Conservation (phyloP, 768 basidiomycete genomes). For the Pulveroboletus sp. region DNA sequence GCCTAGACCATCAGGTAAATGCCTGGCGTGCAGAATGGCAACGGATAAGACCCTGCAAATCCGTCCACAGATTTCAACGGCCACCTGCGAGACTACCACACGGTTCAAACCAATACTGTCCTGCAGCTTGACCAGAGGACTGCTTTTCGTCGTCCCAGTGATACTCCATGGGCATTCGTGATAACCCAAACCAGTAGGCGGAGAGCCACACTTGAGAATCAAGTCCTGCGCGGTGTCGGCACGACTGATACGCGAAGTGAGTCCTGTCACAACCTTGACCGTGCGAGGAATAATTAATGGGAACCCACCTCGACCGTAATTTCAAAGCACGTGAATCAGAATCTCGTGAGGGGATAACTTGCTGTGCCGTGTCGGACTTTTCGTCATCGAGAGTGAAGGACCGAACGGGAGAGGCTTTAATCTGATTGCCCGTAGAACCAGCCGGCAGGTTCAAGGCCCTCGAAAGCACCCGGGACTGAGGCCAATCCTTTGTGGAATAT, state of each 20-base stretch:
- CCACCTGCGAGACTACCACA: conserved; percentile 53
- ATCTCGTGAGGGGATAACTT: conserved; percentile 24
- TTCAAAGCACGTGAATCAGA: conserved; percentile 37
- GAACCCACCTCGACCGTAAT: conserved; percentile 44
- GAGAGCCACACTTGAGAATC: conserved; percentile 53
- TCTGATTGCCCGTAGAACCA: conserved; percentile 18
- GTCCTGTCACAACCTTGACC: conserved; percentile 37
- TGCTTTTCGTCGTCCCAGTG: conserved; percentile 49
- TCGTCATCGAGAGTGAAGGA: conserved; percentile 15
- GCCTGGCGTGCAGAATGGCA: neutral
- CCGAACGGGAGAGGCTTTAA: conserved; percentile 36
- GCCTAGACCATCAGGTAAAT: neutral
- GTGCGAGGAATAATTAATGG: conserved; percentile 39
- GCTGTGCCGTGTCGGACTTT: conserved; percentile 4
- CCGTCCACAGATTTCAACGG: conserved; percentile 37
- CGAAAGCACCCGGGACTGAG: conserved; percentile 32
- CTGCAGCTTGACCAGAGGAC: conserved; percentile 57
- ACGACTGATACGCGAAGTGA: conserved; percentile 49
- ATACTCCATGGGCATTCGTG: conserved; percentile 22
- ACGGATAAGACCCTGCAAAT: neutral
- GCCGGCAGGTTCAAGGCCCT: conserved; percentile 5
- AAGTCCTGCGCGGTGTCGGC: conserved; percentile 57
- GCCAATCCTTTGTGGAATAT: conserved; percentile 17
- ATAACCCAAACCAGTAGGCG: conserved; percentile 14
- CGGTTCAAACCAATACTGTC: conserved; percentile 51